These are phyloP conservation scores for Cajanus cajan DNA, from an alignment of 306 rosid species.

Conservation along the genomic window DNA sequence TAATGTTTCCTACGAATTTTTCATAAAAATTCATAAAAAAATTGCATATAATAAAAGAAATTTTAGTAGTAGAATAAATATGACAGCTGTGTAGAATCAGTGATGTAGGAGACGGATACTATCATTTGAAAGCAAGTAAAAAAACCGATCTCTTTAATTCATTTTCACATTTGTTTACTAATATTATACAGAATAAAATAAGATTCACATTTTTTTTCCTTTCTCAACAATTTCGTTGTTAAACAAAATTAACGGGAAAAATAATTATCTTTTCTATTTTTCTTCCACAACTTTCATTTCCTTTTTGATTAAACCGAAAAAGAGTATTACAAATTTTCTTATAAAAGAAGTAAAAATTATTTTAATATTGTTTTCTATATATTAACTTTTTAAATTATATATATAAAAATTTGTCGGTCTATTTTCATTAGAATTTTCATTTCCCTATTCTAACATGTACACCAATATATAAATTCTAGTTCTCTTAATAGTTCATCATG, in stretches of 20 bases:
- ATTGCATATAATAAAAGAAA: no score
- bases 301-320: neutral
- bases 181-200: neutral
- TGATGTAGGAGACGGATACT: neutral
- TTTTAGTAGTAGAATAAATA: no score
- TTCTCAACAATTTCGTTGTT: neutral
- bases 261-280: neutral
- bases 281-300: neutral
- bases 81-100: no score
- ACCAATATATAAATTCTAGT: neutral
- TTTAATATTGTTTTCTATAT: neutral
- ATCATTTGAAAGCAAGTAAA: neutral
- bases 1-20: no score
- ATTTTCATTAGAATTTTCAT: neutral
- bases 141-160: neutral
- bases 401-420: neutral
- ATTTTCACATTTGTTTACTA: neutral
- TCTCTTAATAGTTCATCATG: neutral
- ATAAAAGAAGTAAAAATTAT: no score
- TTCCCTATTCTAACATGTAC: neutral
- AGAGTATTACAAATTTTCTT: neutral
- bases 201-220: neutral
- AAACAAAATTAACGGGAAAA: neutral
- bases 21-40: no score
- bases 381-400: neutral